Evolutionary conservation across 2,329 filamentous ascomycete genomes (phyloP).

Genomic region (Penicillium brevicompactum): DNA sequence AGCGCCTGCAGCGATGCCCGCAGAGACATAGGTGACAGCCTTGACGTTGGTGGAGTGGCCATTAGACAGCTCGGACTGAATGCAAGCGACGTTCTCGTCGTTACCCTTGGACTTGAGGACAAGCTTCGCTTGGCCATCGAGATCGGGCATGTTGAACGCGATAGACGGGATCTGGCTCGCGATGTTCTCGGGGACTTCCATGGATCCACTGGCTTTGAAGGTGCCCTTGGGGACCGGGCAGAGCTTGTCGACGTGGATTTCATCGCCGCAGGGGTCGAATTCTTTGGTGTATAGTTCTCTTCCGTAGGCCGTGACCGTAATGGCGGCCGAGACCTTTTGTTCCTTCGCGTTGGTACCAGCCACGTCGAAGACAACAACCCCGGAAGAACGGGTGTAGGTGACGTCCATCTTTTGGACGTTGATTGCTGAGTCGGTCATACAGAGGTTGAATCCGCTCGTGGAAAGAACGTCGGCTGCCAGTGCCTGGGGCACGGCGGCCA

Average conservation of each 20-base stretch:
- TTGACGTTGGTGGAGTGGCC: conserved; percentile 78
- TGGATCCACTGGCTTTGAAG: conserved; percentile 72
- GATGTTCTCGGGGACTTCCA: conserved; percentile 71
- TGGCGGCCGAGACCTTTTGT: conserved; percentile 77
- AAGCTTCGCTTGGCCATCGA: conserved; percentile 81
- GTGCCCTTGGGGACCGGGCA: conserved; percentile 80
- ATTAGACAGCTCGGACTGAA: conserved; percentile 79
- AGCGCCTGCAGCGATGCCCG: conserved; percentile 81
- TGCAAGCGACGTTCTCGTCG: conserved; percentile 72
- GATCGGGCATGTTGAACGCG: conserved; percentile 86
- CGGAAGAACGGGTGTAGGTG: conserved; percentile 73
- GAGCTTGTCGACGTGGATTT: conserved; percentile 69
- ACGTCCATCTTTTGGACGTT: conserved; percentile 75
- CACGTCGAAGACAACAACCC: conserved; percentile 78
- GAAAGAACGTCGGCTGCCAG: conserved; percentile 72
- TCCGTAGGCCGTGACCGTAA: conserved; percentile 84
- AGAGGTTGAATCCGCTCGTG: conserved; percentile 79
- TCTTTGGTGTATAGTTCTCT: conserved; percentile 73
- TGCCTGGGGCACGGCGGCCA: conserved; percentile 43
- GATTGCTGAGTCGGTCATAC: conserved; percentile 61
- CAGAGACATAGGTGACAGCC: conserved; percentile 80
- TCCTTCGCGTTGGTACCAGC: conserved; percentile 71
- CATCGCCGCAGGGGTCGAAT: conserved; percentile 78
- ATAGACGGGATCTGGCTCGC: conserved; percentile 79
- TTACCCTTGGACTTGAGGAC: conserved; percentile 66